Evolutionary conservation across 78 protist genomes (phyloP).

Genomic region (Guillardia theta): DNA sequence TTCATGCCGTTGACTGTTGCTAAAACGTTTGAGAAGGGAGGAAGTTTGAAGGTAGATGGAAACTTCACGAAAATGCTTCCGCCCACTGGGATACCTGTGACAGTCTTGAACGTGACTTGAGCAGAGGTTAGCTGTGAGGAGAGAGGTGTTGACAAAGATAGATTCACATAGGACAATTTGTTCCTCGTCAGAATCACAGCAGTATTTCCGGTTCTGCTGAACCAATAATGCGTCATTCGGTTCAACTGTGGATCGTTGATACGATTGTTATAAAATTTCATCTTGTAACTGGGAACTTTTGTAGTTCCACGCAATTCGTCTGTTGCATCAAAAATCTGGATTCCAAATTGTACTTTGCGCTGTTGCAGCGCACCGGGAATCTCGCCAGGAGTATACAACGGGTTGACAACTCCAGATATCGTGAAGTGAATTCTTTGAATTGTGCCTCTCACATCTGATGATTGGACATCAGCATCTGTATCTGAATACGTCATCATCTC

Average conservation of each 20-base stretch:
- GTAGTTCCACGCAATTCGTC: not conserved
- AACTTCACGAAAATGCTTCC: not conserved
- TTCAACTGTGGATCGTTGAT: not conserved
- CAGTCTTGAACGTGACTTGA: not conserved
- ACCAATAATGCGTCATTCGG: not conserved
- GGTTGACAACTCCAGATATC: not conserved
- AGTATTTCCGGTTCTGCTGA: not conserved
- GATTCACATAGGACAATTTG: not conserved
- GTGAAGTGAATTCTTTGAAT: not conserved
- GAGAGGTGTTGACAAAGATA: not conserved
- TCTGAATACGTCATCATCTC: not conserved
- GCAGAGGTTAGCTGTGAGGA: not conserved
- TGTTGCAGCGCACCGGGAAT: too few species aligned
- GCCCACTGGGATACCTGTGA: not conserved
- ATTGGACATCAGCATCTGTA: too few species aligned
- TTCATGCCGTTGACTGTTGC: not conserved
- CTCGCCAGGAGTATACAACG: not conserved
- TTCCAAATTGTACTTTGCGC: not conserved
- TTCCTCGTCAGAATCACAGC: not conserved
- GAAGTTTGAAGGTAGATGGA: not conserved
- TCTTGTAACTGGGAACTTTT: not conserved
- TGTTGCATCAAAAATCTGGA: not conserved
- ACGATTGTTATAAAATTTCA: not conserved
- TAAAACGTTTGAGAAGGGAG: not conserved
- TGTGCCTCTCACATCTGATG: not conserved